Evolutionary conservation across 2,329 filamentous ascomycete species (phyloP), one percentile per base, ranked within the genome.

Genomic region (Hawksworthiomyces lignivorus): DNA sequence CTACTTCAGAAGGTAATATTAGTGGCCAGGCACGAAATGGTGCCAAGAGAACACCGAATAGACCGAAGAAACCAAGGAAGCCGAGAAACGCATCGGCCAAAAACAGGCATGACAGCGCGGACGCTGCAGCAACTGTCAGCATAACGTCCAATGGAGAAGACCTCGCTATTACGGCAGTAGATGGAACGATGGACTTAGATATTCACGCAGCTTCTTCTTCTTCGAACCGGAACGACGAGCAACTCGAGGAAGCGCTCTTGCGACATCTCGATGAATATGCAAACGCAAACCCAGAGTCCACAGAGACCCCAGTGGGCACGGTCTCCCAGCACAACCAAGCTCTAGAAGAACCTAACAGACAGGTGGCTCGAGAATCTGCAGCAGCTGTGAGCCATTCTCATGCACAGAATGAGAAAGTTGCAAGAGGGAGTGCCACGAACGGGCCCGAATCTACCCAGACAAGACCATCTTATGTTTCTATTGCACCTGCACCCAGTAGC

Each of bases 201-300:
- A 46, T 38, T 7, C 30, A 34, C 18, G 22, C 14, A 1, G 33
- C 17, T 19, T n/a, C n/a, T n/a, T n/a, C n/a, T n/a, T n/a, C 7
- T 14, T 12, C 9, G 5, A 36, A 42, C 3, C 3, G 44, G 15
- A 30, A 19, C 27, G 48, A 48, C 18, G 9, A 5, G 24, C 28
- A 41, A 20, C 26, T 48, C 4, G 43, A 38, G 3, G 30, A 43
- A 10, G 46, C 43, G 1, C 31, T 49, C 9, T 34, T 45, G 31
- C 36, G 29, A 26, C 45, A 49, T 15, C 43, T 45, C 2, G 33
- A 44, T 26, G 40, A 39, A 3, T 26, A 8, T 8, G 24, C 32
- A 4, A 20, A 37, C 4, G 42, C 38, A 22, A 37, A 40, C 30
- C 33, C 34, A 6, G 36, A 28, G 22, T 22, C 39, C 21, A 31